Evolutionary conservation across 768 basidiomycete genomes (phyloP).

Genomic region (Naganishia friedmannii): DNA sequence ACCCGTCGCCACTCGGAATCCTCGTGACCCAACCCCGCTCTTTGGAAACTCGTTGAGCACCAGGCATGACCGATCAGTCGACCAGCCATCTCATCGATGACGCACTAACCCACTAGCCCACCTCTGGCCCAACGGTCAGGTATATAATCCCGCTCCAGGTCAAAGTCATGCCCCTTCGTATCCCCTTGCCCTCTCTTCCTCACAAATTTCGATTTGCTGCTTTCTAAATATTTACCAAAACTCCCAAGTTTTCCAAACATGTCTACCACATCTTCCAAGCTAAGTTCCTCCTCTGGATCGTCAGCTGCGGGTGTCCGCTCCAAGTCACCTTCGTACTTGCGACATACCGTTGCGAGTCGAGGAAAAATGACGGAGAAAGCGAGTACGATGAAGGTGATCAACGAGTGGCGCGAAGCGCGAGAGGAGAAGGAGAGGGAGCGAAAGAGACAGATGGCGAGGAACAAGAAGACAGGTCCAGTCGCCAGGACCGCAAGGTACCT

Average conservation of each 20-base stretch:
- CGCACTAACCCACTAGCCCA: too few relatives aligned
- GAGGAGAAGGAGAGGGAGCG: neutral
- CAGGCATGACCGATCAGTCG: too few relatives aligned
- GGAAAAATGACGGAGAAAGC: neutral
- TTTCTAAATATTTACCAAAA: too few relatives aligned
- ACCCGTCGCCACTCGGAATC: too few relatives aligned
- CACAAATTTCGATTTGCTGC: neutral
- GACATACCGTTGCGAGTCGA: neutral
- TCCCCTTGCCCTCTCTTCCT: constrained; percentile 5
- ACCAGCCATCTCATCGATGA: too few relatives aligned
- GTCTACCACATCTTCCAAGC: neutral
- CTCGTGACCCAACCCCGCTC: too few relatives aligned
- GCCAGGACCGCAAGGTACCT: neutral
- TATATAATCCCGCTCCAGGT: neutral
- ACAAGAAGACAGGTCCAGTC: neutral
- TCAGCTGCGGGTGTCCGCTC: neutral
- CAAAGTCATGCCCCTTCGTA: neutral
- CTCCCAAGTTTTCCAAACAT: neutral
- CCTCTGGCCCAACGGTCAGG: neutral
- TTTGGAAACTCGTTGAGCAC: too few relatives aligned
- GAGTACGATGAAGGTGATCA: neutral
- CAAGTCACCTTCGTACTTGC: constrained; percentile 14
- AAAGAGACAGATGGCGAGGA: neutral
- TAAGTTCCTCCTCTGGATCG: constrained; percentile 9
- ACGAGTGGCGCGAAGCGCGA: neutral